Evolutionary conservation across 148 eudicot species (phyloP).

Genomic region (Amaranthus cruentus): DNA sequence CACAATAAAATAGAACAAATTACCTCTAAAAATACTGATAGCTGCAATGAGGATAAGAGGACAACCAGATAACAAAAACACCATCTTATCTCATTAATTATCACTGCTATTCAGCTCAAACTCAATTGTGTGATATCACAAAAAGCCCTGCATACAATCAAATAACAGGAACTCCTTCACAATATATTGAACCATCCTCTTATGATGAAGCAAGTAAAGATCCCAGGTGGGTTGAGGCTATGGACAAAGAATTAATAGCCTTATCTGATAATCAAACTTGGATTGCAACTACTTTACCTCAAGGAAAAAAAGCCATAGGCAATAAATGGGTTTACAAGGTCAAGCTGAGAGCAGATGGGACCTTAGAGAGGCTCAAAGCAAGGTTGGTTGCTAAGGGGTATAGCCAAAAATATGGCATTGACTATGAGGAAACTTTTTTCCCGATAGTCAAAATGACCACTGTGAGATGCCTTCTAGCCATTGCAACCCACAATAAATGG

Average conservation of each 20-base stretch:
- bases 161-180: no score
- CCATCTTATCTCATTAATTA: no score
- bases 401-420: not conserved
- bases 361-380: constrained; percentile 1
- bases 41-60: no score
- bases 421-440: not conserved
- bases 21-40: no score
- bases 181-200: not conserved
- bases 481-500: not conserved
- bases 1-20: no score
- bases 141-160: no score
- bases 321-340: not conserved
- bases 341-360: not conserved
- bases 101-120: no score
- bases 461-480: not conserved
- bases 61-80: no score
- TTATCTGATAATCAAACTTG: not conserved
- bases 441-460: not conserved
- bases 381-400: constrained; percentile 1
- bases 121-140: not conserved
- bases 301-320: not conserved
- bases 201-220: not conserved
- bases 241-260: not conserved
- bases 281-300: not conserved
- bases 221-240: not conserved